Conservation (phyloP, 1,139 yeast genomes). For the Kodamaea alishanica region DNA sequence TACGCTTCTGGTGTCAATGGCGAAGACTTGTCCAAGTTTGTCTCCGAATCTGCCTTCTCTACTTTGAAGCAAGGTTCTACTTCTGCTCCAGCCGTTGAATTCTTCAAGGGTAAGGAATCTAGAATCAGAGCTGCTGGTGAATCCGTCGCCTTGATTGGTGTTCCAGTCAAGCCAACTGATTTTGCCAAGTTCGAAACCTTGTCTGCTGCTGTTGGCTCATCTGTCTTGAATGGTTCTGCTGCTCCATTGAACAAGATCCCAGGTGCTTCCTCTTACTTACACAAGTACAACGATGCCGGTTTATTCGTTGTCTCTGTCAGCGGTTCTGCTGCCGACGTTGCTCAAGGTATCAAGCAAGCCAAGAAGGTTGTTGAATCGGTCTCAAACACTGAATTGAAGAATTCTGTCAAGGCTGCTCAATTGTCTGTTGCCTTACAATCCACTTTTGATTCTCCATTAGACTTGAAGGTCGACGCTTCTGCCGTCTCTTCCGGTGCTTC, state of each 20-base stretch:
- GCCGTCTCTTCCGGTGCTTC: constrained; percentile 33
- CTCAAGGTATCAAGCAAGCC: constrained; percentile 60
- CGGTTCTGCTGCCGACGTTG: constrained; percentile 58
- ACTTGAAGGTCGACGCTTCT: constrained; percentile 42
- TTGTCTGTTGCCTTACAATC: constrained; percentile 45
- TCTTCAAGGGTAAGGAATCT: constrained; percentile 64
- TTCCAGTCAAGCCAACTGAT: constrained; percentile 66
- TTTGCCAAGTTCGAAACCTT: constrained; percentile 70
- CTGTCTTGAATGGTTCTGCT: constrained; percentile 48
- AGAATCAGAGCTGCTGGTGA: constrained; percentile 69
- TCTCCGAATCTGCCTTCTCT: constrained; percentile 63
- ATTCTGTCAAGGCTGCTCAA: constrained; percentile 46
- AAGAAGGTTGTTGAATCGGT: constrained; percentile 50
- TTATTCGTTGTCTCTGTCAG: constrained; percentile 70
- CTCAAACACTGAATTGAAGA: constrained; percentile 34
- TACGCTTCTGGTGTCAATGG: constrained; percentile 72
- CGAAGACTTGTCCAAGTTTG: constrained; percentile 65
- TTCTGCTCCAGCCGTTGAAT: constrained; percentile 38
- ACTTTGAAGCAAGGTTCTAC: constrained; percentile 58
- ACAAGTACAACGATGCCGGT: constrained; percentile 76
- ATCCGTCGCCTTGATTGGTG: constrained; percentile 75
- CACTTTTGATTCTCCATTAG: constrained; percentile 45
- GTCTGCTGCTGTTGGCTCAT: constrained; percentile 69
- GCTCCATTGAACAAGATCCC: constrained; percentile 48
- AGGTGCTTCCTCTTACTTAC: constrained; percentile 58